Conservation (phyloP, 495 filamentous ascomycete species). For the Penicillium verhagenii region DNA sequence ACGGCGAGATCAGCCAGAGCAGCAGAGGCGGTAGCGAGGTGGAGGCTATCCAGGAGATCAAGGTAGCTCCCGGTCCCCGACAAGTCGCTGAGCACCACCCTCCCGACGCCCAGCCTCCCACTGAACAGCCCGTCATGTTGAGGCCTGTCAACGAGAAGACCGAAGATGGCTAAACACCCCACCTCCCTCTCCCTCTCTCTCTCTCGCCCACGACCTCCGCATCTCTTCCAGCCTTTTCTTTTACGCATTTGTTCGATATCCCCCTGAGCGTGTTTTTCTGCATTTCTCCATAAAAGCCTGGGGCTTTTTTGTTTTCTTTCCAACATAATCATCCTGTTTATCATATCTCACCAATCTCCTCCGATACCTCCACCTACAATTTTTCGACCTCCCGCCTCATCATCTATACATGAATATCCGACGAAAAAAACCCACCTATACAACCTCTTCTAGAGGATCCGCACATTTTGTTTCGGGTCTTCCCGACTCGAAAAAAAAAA, state of each 20-base stretch:
- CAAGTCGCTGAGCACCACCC: conserved; percentile 35
- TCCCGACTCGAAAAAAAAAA: not conserved
- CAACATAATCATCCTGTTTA: not conserved
- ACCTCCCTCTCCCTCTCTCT: not conserved
- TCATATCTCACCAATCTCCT: not conserved
- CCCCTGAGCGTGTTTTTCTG: conserved; percentile 28
- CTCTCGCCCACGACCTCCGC: not conserved
- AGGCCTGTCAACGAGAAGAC: conserved; percentile 28
- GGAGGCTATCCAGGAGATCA: conserved; percentile 39
- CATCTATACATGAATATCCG: not conserved
- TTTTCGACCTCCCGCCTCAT: not conserved
- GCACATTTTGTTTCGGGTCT: not conserved
- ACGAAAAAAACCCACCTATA: not conserved
- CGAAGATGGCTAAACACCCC: conserved; percentile 5
- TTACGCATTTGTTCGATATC: conserved; percentile 27
- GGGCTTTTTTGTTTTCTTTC: conserved; percentile 21
- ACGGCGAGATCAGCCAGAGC: conserved; percentile 45
- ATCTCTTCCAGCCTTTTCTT: conserved; percentile 1
- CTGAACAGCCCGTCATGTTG: conserved; percentile 10
- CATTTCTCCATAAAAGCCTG: conserved; percentile 21
- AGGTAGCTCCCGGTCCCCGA: conserved; percentile 34
- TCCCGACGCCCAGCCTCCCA: conserved; percentile 20
- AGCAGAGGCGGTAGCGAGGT: conserved; percentile 36
- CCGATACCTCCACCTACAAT: not conserved
- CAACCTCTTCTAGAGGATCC: not conserved